Percentiles rank a stretch among this genome's conserved stretches.
Conservation (phyloP, 805 yeast species). For the Kodamaea laetipori region DNA sequence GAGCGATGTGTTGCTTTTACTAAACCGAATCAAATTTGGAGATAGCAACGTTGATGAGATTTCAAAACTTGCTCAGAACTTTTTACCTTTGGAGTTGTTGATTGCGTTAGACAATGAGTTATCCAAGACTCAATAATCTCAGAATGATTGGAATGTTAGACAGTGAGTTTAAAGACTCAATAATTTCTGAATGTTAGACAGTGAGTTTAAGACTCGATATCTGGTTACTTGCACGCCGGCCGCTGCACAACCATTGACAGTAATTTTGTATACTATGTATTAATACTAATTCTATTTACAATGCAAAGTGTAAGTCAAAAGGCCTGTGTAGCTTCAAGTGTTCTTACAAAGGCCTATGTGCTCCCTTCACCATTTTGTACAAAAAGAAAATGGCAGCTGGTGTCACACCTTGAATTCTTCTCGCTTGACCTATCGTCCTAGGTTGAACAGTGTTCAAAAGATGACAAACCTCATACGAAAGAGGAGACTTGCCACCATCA, state of each 20-base stretch:
- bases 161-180: no score
- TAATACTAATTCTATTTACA: constrained; percentile 14
- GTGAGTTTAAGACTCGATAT: no score
- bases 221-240: no score
- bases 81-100: constrained; percentile 39
- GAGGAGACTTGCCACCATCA: constrained; percentile 47
- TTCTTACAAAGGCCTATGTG: no score
- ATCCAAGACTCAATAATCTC: background rate
- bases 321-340: no score
- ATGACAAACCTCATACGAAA: constrained; percentile 76
- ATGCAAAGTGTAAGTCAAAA: no score
- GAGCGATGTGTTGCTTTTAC: constrained; percentile 36
- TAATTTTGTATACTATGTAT: no score
- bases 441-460: constrained; percentile 78
- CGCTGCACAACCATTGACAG: no score
- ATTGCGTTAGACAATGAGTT: constrained; percentile 32
- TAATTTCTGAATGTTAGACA: no score
- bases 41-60: constrained; percentile 24
- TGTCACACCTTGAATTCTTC: constrained; percentile 91
- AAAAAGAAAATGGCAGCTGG: constrained; percentile 89
- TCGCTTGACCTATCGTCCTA: constrained; percentile 89
- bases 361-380: constrained; percentile 52
- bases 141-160: no score
- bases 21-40: constrained; percentile 32
- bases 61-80: constrained; percentile 34